A percentile compares a stretch with the other conserved stretches of the same genome.
Conservation (phyloP, 208 protist genomes). For the Wallacemonas sp. region DNA sequence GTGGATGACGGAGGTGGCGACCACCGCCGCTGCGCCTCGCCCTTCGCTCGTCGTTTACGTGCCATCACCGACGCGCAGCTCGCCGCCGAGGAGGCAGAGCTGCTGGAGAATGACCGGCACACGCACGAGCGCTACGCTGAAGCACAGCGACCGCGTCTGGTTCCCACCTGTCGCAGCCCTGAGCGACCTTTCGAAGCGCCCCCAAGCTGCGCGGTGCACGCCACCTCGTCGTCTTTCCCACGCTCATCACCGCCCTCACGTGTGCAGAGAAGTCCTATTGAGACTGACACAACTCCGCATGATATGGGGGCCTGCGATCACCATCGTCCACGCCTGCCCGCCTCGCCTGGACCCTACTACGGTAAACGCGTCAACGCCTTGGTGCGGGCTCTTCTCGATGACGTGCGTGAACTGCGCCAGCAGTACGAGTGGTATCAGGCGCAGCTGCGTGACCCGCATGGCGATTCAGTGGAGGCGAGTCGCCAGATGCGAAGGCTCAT, state of each 20-base stretch:
- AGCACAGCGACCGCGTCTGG: background rate
- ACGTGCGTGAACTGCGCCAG: slow-evolving; percentile 42
- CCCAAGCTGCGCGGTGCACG: slow-evolving; percentile 1
- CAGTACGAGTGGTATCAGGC: slow-evolving; percentile 49
- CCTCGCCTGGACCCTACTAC: slow-evolving; percentile 2
- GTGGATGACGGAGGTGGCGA: background rate
- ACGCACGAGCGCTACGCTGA: background rate
- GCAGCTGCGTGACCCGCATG: slow-evolving; percentile 46
- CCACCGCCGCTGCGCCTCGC: background rate
- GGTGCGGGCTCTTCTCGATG: slow-evolving; percentile 48
- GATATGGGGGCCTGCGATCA: too few species aligned
- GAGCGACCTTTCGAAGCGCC: background rate
- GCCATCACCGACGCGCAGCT: background rate
- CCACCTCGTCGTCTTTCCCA: too few species aligned
- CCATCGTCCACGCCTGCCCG: too few species aligned
- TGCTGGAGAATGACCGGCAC: background rate
- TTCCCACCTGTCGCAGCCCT: background rate
- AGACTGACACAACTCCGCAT: too few species aligned
- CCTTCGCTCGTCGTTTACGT: background rate
- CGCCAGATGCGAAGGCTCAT: slow-evolving; percentile 65
- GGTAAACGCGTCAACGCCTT: slow-evolving; percentile 40
- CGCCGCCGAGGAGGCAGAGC: background rate
- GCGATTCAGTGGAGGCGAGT: slow-evolving; percentile 61
- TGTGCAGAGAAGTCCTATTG: too few species aligned
- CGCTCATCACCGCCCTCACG: too few species aligned